Evolutionary conservation across 139 green algal species (phyloP), one percentile per base, ranked within the genome.

Genomic region (Edaphochlamys debaryana): DNA sequence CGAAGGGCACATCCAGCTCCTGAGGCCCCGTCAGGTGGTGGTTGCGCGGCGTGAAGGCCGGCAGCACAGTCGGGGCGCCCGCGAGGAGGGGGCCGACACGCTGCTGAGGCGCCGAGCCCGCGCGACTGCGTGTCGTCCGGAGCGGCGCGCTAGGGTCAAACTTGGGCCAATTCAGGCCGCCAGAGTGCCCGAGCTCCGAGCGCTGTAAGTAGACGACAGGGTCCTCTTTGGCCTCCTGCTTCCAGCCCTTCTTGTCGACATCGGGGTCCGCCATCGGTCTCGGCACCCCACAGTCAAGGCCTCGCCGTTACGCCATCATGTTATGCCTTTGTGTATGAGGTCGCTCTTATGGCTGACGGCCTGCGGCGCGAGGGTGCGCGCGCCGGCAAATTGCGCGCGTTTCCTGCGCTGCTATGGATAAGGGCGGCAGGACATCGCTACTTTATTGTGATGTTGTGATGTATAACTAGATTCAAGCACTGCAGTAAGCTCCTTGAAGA

Each of bases 11-110:
- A 38, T 82, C 42, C 34, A 74, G 36, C 36, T 82, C 76, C 5
- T 67, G 9, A 20, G 29, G 42, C 7, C 19, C 40, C 3, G 76
- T 74, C 9, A 82, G 34, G 23, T 74, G 60, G 23, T 82, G 63
- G 37, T 82, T 82, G 0, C 76, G 62, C 11, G 76, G 76, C 4
- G 76, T 82, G 36, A 82, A 66, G 0, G 76, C 27, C 11, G 76
- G 76, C 15, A 82, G 42, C 62, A 82, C 17, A 1, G 42, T 36
- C 3, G 76, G 13, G 0, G 19, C 8, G 25, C 76, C 76, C 2
- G 76, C 76, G 3, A 34, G 23, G 13, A 82, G 62, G 3, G 62
- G 76, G 5, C 76, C 76, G n/a, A 29, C 45, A 1, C 56, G 34
- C 8, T 0, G n/a, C 4, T 41, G 32, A 2, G 66, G 32, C 7